Evolutionary conservation across 441 rosid genomes (phyloP).

Genomic region (Bocquillonia castaneifolia): DNA sequence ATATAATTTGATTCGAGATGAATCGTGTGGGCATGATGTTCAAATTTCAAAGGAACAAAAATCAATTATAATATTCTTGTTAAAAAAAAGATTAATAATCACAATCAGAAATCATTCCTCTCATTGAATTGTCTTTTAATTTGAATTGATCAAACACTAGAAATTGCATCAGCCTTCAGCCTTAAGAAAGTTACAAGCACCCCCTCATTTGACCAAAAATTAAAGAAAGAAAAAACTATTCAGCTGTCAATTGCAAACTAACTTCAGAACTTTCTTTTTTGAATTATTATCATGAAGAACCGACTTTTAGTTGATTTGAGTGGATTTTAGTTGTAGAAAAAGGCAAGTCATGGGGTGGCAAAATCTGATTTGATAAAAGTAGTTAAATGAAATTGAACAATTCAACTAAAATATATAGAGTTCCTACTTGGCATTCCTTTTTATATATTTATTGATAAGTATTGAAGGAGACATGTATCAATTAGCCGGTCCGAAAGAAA

Average conservation of each 20-base stretch:
- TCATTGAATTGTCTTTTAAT: too few species aligned
- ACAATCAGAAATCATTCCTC: too few species aligned
- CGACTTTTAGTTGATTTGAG: neutral
- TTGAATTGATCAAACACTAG: neutral
- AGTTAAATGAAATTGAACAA: neutral
- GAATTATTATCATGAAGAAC: neutral
- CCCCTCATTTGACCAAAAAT: neutral
- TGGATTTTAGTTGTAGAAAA: neutral
- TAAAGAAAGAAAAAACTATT: neutral
- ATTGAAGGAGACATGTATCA: neutral
- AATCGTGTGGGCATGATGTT: neutral
- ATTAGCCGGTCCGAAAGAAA: conserved; percentile 1
- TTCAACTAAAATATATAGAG: neutral
- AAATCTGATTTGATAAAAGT: neutral
- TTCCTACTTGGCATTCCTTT: neutral
- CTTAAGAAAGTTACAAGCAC: neutral
- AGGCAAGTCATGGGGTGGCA: neutral
- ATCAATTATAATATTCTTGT: neutral
- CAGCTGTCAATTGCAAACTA: neutral
- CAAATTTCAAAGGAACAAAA: neutral
- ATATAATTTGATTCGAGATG: too few species aligned
- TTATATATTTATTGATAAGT: neutral
- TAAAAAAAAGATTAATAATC: too few species aligned
- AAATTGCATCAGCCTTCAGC: neutral
- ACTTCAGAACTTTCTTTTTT: neutral